Conservation (phyloP, 371 early-diverging fungal genomes). For the Actinomortierella ambigua region DNA sequence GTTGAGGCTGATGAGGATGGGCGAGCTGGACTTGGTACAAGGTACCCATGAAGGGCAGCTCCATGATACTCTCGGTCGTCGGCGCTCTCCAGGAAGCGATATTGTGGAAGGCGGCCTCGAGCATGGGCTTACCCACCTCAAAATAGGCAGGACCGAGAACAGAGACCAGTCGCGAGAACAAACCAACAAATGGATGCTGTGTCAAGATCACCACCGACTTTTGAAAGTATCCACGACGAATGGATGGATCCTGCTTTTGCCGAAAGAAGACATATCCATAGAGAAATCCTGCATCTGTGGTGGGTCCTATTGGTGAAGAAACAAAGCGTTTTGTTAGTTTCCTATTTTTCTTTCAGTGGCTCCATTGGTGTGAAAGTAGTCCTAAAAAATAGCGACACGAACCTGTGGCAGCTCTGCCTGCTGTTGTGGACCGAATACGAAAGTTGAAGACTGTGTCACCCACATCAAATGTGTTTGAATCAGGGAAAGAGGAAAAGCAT, state of each 20-base stretch:
- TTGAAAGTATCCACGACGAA: slow-evolving; percentile 92
- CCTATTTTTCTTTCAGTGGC: too few species aligned
- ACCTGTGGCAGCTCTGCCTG: slow-evolving; percentile 65
- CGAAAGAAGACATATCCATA: slow-evolving; percentile 96
- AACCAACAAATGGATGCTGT: slow-evolving; percentile 87
- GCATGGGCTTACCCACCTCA: slow-evolving; percentile 75
- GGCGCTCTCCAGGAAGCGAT: slow-evolving; percentile 79
- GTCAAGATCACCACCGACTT: slow-evolving; percentile 87
- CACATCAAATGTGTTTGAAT: slow-evolving; percentile 90
- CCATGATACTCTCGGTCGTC: slow-evolving; percentile 52
- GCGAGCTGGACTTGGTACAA: slow-evolving; percentile 78
- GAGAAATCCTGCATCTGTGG: slow-evolving; percentile 73
- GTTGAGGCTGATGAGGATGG: slow-evolving; percentile 75
- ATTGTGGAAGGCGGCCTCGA: slow-evolving; percentile 84
- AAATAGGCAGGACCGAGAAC: slow-evolving; percentile 82
- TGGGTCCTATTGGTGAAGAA: slow-evolving; percentile 52
- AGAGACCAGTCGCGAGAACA: slow-evolving; percentile 78
- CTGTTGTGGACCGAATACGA: slow-evolving; percentile 74
- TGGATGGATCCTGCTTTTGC: slow-evolving; percentile 83
- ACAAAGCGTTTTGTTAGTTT: too few species aligned
- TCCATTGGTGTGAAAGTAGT: background rate
- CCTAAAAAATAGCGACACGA: slow-evolving; percentile 23
- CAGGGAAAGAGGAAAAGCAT: slow-evolving; percentile 95
- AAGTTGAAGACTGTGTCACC: slow-evolving; percentile 92
- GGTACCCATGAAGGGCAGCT: slow-evolving; percentile 79